Percentiles rank a stretch among this genome's conserved stretches.
Conservation (phyloP, 2,329 filamentous ascomycete species). For the Sporothrix globosa region DNA sequence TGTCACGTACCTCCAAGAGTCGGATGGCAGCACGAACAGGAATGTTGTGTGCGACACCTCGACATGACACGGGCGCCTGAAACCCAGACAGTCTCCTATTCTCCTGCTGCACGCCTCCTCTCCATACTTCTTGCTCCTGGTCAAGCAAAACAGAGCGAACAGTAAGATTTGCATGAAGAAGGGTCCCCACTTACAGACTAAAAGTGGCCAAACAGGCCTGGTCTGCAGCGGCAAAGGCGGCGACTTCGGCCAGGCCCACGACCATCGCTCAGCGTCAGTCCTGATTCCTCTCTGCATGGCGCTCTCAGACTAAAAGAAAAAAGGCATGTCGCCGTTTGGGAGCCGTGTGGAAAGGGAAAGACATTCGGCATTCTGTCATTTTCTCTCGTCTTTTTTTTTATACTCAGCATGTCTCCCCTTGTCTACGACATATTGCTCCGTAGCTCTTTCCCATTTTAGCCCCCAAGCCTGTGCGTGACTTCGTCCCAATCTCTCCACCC, state of each 20-base stretch:
- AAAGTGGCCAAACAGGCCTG: background rate
- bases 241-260: background rate
- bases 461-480: slow-evolving; percentile 14
- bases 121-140: background rate
- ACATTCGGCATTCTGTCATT: slow-evolving; percentile 9
- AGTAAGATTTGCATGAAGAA: slow-evolving; percentile 30
- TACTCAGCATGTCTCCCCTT: background rate
- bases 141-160: background rate
- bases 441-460: slow-evolving; percentile 1
- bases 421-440: background rate
- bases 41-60: slow-evolving; percentile 21
- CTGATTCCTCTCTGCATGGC: background rate
- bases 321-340: slow-evolving; percentile 2
- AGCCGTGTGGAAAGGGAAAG: background rate
- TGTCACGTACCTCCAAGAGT: background rate
- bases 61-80: slow-evolving; percentile 30
- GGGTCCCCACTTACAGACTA: slow-evolving; percentile 24
- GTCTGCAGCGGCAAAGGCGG: background rate
- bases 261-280: background rate
- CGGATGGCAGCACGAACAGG: background rate
- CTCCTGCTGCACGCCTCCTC: slow-evolving; percentile 1
- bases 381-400: background rate
- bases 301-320: background rate
- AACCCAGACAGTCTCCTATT: slow-evolving; percentile 22
- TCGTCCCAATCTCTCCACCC: slow-evolving; percentile 7